Percentiles rank a stretch among this genome's conserved stretches.
Conservation (phyloP, 768 basidiomycete species). For the Lentinus brumalis region DNA sequence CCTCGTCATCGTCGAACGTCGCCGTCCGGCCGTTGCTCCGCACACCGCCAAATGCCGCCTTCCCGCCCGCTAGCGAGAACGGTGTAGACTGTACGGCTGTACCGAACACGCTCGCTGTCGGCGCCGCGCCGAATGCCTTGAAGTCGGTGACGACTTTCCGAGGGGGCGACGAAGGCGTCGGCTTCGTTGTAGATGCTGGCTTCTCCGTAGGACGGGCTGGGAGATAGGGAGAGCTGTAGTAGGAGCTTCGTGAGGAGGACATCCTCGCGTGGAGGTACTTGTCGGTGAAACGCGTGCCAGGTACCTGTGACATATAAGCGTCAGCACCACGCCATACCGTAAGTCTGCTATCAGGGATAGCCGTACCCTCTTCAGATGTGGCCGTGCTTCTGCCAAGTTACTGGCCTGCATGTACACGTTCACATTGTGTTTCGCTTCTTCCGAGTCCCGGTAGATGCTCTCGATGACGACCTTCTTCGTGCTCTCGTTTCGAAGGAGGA, state of each 20-base stretch:
- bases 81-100: constrained; percentile 83
- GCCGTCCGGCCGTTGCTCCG: constrained; percentile 41
- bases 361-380: constrained; percentile 75
- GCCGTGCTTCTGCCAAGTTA: constrained; percentile 71
- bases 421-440: constrained; percentile 90
- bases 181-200: constrained; percentile 24
- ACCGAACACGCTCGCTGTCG: constrained; percentile 77
- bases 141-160: constrained; percentile 90
- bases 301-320: constrained; percentile 56
- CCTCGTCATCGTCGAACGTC: constrained; percentile 74
- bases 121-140: constrained; percentile 79
- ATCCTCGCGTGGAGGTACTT: constrained; percentile 85
- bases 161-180: constrained; percentile 60
- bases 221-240: constrained; percentile 52
- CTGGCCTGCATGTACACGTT: constrained; percentile 76
- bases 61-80: constrained; percentile 75
- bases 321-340: background rate
- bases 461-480: constrained; percentile 97
- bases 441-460: constrained; percentile 92
- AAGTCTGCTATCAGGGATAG: background rate
- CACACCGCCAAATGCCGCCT: constrained; percentile 84
- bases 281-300: constrained; percentile 95
- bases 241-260: constrained; percentile 48
- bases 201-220: constrained; percentile 40
- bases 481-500: constrained; percentile 90